Evolutionary conservation across 2,329 filamentous ascomycete genomes (phyloP).

Genomic region (Paraphaeosphaeria minitans): DNA sequence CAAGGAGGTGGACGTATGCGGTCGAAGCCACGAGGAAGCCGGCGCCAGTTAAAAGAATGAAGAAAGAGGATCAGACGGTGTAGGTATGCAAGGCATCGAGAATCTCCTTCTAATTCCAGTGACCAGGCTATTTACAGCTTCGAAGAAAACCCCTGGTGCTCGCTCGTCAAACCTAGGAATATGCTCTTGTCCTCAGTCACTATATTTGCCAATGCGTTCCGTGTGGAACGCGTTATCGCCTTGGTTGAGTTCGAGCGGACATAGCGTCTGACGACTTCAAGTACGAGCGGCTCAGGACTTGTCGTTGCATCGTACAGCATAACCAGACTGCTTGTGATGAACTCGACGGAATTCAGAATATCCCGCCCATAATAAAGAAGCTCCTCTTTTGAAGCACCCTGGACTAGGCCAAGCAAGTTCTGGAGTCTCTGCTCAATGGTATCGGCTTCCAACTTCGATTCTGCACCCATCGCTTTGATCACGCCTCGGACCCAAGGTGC

Average conservation of each 20-base stretch:
- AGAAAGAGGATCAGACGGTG: slow-evolving; percentile 18
- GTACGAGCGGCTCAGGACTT: slow-evolving; percentile 38
- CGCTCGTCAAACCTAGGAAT: background rate
- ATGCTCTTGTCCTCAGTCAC: background rate
- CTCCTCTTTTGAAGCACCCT: slow-evolving; percentile 4
- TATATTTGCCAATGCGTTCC: background rate
- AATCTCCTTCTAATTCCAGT: too few species aligned
- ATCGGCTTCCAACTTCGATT: background rate
- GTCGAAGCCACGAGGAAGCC: slow-evolving; percentile 28
- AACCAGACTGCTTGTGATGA: slow-evolving; percentile 43
- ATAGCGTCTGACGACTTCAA: slow-evolving; percentile 22
- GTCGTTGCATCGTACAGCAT: slow-evolving; percentile 46
- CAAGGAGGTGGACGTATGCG: slow-evolving; percentile 28
- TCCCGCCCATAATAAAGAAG: slow-evolving; percentile 34
- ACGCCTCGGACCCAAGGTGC: slow-evolving; percentile 23
- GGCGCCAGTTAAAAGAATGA: slow-evolving; percentile 28
- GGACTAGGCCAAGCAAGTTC: background rate
- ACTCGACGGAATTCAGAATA: slow-evolving; percentile 38
- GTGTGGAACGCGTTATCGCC: background rate
- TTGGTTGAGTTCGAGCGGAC: background rate
- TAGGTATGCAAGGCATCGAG: background rate
- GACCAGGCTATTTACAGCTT: background rate
- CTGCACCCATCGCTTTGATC: slow-evolving; percentile 2
- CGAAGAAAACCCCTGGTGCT: background rate
- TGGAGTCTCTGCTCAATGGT: background rate